Percentiles rank a stretch among this genome's conserved stretches.
Conservation (phyloP, 176 grass and related monocot species). For the Phoenix dactylifera region DNA sequence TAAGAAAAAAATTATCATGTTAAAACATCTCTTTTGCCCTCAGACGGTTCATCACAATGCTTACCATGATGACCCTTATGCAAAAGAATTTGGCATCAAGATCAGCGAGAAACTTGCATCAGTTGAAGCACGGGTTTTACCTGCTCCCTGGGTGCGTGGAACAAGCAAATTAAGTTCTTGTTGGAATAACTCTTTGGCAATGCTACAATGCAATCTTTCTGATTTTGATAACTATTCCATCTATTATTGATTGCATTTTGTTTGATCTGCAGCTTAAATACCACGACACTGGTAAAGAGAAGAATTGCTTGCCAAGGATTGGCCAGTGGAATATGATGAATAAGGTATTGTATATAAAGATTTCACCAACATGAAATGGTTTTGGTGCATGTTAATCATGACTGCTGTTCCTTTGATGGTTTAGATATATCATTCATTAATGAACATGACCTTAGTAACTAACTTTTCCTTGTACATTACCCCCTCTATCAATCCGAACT, state of each 20-base stretch:
- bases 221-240: too few species aligned
- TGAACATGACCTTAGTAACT: too few species aligned
- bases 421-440: too few species aligned
- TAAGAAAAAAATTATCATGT: not conserved
- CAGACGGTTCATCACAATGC: conserved; percentile 84
- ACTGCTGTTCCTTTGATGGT: too few species aligned
- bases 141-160: conserved; percentile 57
- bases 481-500: too few species aligned
- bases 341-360: conserved; percentile 35
- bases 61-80: conserved; percentile 82
- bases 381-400: too few species aligned
- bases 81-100: conserved; percentile 87
- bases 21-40: not conserved
- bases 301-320: conserved; percentile 77
- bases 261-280: conserved; percentile 60
- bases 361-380: too few species aligned
- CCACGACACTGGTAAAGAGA: conserved; percentile 81
- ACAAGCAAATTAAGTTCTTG: too few species aligned
- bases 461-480: too few species aligned
- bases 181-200: too few species aligned
- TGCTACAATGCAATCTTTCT: too few species aligned
- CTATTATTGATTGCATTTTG: too few species aligned
- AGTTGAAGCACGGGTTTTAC: conserved; percentile 82
- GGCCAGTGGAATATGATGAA: conserved; percentile 99
- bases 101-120: conserved; percentile 77